Evolutionary conservation across 345 rosid species (phyloP).

Genomic region (Mangifera indica): DNA sequence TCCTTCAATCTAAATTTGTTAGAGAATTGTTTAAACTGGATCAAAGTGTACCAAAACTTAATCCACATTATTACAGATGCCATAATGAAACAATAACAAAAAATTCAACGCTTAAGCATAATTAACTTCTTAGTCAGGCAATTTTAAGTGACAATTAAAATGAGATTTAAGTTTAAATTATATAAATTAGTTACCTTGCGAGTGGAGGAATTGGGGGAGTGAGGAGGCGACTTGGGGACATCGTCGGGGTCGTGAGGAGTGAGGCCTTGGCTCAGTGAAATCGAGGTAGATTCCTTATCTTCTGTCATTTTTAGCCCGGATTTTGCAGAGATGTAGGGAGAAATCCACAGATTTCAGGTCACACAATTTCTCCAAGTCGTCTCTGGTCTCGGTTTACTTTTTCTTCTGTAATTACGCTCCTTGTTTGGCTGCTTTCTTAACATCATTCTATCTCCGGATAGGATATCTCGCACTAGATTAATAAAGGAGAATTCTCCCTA

Average conservation of each 20-base stretch:
- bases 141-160: background rate
- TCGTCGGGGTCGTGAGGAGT: slow-evolving; percentile 56
- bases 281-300: slow-evolving; percentile 49
- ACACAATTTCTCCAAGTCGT: background rate
- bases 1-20: background rate
- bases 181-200: slow-evolving; percentile 47
- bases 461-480: background rate
- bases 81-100: background rate
- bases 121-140: background rate
- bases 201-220: slow-evolving; percentile 72
- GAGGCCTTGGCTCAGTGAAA: slow-evolving; percentile 55
- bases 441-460: background rate
- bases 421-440: slow-evolving; percentile 16
- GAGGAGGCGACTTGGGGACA: slow-evolving; percentile 57
- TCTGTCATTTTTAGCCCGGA: slow-evolving; percentile 37
- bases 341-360: background rate
- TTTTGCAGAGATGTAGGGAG: too few species aligned
- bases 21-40: background rate
- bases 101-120: background rate
- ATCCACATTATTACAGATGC: background rate
- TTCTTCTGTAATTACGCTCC: too few species aligned
- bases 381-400: background rate
- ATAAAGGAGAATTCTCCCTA: too few species aligned
- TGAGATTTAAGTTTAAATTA: background rate
- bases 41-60: background rate